Evolutionary conservation across 2,329 filamentous ascomycete species (phyloP).

Genomic region (Pseudopithomyces chartarum): DNA sequence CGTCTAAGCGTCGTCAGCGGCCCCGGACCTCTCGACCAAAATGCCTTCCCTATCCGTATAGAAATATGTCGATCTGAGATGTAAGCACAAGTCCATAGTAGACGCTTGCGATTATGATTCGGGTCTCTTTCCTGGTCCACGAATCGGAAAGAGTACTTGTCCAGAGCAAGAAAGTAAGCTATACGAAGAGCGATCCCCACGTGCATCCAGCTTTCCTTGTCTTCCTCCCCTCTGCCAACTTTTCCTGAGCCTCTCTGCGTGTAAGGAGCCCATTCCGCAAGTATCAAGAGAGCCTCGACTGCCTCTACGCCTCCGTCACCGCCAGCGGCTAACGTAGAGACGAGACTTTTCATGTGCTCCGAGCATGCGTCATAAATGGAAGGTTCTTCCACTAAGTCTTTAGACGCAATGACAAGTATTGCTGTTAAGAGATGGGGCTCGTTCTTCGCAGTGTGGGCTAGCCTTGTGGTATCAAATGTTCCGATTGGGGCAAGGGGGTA

Average conservation of each 20-base stretch:
- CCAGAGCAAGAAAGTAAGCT: constrained; percentile 72
- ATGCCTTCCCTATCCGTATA: constrained; percentile 72
- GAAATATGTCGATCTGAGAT: constrained; percentile 59
- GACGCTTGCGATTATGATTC: constrained; percentile 65
- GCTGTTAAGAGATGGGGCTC: constrained; percentile 73
- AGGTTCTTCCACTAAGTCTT: constrained; percentile 69
- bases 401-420: constrained; percentile 72
- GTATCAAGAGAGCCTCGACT: constrained; percentile 70
- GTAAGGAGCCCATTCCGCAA: constrained; percentile 76
- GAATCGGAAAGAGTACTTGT: constrained; percentile 69
- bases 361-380: constrained; percentile 69
- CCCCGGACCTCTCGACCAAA: constrained; percentile 74
- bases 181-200: constrained; percentile 72
- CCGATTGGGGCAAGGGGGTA: constrained; percentile 69
- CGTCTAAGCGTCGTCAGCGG: constrained; percentile 68
- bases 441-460: constrained; percentile 62
- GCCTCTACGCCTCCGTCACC: constrained; percentile 71
- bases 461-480: constrained; percentile 59
- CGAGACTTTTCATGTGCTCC: constrained; percentile 70
- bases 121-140: constrained; percentile 64
- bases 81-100: constrained; percentile 67
- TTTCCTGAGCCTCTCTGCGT: constrained; percentile 64
- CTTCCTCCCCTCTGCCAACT: constrained; percentile 73
- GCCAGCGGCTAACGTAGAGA: constrained; percentile 69
- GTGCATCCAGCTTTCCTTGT: constrained; percentile 78